Base-by-base conservation (phyloP, 2,329 filamentous ascomycete species). In the Cladosporium oxysporum region DNA sequence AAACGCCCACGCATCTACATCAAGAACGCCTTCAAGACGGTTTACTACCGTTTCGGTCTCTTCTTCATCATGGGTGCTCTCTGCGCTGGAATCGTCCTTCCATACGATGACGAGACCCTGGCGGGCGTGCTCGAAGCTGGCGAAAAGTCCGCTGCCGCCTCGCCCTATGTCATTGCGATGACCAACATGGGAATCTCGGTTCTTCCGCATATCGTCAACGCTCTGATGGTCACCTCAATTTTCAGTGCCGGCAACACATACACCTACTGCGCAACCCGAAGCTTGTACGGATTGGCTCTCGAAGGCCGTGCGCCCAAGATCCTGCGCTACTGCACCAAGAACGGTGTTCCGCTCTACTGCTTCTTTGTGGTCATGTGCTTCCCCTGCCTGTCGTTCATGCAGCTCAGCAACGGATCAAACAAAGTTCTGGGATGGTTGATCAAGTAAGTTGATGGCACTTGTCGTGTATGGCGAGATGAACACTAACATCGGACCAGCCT, bases 291-390 rank as follows among this genome's bases (percentile, higher is more conserved):
- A 26, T 76, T 87, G 26, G 79, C 84, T 1, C 78, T 85, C 3
- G 83, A 86, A 67, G 83, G 84, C 16, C 78, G 82, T 50, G 84
- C 84, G 0, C 84, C 84, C 0, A 79, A 77, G 55, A 74, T 89
- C 72, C 80, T 90, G 26, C 81, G 82, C 68, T 83, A 85, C 74
- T 87, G 83, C 73, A 90, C 84, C 11, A 82, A 80, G 69, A 83
- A 83, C 12, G 88, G 88, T 72, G 86, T 88, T 0, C 87, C 87
- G 11, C 82, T 88, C 70, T 88, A 82, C 73, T 85, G 83, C 72
- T 86, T 88, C 75, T 71, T 68, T 37, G 69, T 87, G 6, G 82
- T 84, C 61, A 76, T 79, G 73, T 64, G 75, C 65, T 79, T 79
- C 68, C 75, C 76, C 1, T 70, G 76, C 50, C 69, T 79, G 26